These are phyloP conservation scores for Ensete glaucum DNA, from an alignment of 176 grass and related monocot genomes.

Conservation along the genomic window DNA sequence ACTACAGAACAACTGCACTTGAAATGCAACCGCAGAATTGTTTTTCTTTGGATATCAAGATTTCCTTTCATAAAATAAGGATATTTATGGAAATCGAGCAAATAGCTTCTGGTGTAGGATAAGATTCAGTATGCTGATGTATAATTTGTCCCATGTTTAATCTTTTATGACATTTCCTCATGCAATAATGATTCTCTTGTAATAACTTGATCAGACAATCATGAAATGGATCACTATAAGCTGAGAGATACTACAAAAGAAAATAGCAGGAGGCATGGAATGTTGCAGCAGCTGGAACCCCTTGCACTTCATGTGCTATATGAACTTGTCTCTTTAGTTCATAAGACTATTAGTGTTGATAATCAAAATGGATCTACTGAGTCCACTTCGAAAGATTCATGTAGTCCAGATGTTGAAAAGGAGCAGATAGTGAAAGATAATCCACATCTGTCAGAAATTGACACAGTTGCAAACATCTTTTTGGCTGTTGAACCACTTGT, in stretches of 20 bases:
- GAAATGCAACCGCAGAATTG: not conserved
- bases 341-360: conserved; percentile 41
- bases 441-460: conserved; percentile 40
- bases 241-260: conserved; percentile 9
- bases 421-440: conserved; percentile 27
- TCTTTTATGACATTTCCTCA: not conserved
- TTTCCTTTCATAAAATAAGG: not conserved
- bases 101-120: not conserved
- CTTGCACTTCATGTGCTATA: conserved; percentile 49
- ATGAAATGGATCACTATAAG: conserved; percentile 24
- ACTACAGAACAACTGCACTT: not conserved
- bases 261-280: conserved; percentile 29
- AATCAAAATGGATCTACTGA: conserved; percentile 33
- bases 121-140: not conserved
- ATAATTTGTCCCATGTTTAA: not conserved
- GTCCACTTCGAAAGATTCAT: conserved; percentile 18
- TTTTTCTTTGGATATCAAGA: not conserved
- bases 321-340: conserved; percentile 76
- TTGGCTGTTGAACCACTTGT: conserved; percentile 50
- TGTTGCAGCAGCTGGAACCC: conserved; percentile 57
- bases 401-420: conserved; percentile 27
- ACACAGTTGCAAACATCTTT: conserved; percentile 60
- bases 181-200: conserved; percentile 8
- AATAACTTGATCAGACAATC: conserved; percentile 33
- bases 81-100: not conserved